A percentile compares a stretch with the other conserved stretches of the same genome.
Evolutionary conservation across 2,329 filamentous ascomycete species (phyloP).

Genomic region (Myriosclerotinia duriaeana): DNA sequence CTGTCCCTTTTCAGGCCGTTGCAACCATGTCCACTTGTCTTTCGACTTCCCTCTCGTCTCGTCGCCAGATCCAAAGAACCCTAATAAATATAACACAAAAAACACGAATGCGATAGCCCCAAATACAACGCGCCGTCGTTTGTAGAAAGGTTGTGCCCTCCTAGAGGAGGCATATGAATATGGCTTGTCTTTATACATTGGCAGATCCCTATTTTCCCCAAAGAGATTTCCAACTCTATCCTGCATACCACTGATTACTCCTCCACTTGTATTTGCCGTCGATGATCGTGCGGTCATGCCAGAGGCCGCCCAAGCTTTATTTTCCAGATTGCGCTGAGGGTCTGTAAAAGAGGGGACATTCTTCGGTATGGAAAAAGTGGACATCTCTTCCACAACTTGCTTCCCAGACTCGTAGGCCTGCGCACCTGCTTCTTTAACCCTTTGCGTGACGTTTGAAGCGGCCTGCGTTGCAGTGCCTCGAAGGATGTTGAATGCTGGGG

Average conservation of each 20-base stretch:
- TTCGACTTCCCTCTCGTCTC: constrained; percentile 40
- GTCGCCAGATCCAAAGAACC: constrained; percentile 51
- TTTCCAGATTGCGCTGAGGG: constrained; percentile 64
- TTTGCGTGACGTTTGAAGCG: constrained; percentile 47
- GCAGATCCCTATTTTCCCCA: constrained; percentile 61
- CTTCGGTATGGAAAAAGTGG: constrained; percentile 63
- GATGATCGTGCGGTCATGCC: constrained; percentile 46
- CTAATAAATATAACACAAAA: constrained; percentile 67
- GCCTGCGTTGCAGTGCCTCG: constrained; percentile 50
- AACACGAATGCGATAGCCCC: constrained; percentile 55
- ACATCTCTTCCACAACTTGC: constrained; percentile 51
- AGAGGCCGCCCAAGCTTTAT: constrained; percentile 62
- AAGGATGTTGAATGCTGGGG: constrained; percentile 52
- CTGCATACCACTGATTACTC: constrained; percentile 54
- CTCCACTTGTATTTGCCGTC: constrained; percentile 35
- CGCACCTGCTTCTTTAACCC: constrained; percentile 51
- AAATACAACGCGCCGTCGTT: constrained; percentile 60
- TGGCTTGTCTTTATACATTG: constrained; percentile 99
- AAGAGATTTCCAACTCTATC: constrained; percentile 66
- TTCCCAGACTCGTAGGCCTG: constrained; percentile 49
- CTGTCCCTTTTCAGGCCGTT: constrained; percentile 48
- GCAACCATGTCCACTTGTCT: constrained; percentile 58
- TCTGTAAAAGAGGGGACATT: constrained; percentile 68
- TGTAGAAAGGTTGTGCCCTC: constrained; percentile 59
- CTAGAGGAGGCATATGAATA: constrained; percentile 65